Conservation (phyloP, 257 asterid species). For the Ophiorrhiza pumila region DNA sequence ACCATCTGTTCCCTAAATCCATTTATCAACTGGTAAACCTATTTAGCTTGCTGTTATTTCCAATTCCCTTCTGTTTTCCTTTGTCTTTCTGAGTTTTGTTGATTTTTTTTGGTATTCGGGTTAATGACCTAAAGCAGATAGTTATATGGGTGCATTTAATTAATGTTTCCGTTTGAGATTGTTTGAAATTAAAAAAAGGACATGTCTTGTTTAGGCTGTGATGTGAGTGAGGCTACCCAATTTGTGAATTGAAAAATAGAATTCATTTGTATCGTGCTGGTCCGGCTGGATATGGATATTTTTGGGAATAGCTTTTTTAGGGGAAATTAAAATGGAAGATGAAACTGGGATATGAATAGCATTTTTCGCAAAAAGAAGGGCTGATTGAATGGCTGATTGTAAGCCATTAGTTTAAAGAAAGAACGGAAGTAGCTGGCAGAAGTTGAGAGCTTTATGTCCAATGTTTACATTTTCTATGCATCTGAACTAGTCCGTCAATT, state of each 20-base stretch:
- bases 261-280: too few relatives aligned
- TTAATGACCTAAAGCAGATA: too few relatives aligned
- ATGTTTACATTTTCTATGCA: too few relatives aligned
- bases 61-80: neutral
- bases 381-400: neutral
- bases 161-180: neutral
- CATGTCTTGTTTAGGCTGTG: neutral
- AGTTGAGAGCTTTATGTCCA: too few relatives aligned
- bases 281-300: neutral
- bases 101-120: neutral
- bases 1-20: constrained; percentile 85
- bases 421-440: neutral
- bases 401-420: neutral
- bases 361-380: neutral
- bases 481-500: too few relatives aligned
- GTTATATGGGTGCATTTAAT: too few relatives aligned
- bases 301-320: neutral
- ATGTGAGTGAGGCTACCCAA: neutral
- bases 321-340: neutral
- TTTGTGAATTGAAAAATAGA: neutral
- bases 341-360: neutral
- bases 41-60: neutral
- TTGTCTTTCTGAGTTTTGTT: neutral
- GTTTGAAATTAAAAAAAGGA: neutral
- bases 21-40: constrained; percentile 75